phyloP scores from a whole-genome alignment of 2,329 filamentous ascomycete species.

The Scedosporium apiospermum region DNA sequence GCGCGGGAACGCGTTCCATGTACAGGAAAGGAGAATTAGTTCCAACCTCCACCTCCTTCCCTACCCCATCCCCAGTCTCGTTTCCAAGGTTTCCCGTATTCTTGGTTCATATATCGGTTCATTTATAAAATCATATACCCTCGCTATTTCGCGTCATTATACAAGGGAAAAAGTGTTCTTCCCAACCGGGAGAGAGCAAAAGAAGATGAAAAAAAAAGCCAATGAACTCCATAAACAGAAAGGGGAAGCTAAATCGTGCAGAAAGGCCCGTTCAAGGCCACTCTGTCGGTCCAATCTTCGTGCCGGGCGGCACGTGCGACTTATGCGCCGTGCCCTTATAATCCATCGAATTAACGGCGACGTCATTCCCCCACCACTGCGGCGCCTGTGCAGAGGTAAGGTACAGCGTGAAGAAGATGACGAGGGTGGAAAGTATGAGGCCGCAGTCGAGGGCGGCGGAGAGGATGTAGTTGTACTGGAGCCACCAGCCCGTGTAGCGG shows the following conservation, averaged over 20 bases:
- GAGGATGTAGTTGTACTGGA: conserved; percentile 68
- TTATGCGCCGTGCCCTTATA: conserved; percentile 32
- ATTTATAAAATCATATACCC: background rate
- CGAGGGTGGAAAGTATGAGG: conserved; percentile 53
- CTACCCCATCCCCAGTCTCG: background rate
- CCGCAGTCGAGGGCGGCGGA: conserved; percentile 63
- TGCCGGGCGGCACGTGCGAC: conserved; percentile 27
- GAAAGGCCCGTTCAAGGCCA: conserved; percentile 24
- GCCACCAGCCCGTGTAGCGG: conserved; percentile 62
- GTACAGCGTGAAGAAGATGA: conserved; percentile 62
- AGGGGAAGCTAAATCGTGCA: background rate
- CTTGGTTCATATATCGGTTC: background rate
- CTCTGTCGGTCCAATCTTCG: conserved; percentile 40
- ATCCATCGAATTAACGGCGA: conserved; percentile 37
- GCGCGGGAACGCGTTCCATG: background rate
- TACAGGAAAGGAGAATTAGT: background rate
- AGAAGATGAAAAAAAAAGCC: background rate
- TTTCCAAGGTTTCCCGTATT: background rate
- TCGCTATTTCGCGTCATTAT: too few species aligned
- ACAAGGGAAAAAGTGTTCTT: too few species aligned
- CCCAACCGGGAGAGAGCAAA: background rate
- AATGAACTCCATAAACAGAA: background rate
- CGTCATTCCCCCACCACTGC: conserved; percentile 53
- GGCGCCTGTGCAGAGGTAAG: conserved; percentile 46
- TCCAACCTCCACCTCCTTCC: background rate